These are phyloP conservation scores for Pilobolus umbonatus DNA, from an alignment of 192 early-diverging fungal species.

Conservation along the genomic window DNA sequence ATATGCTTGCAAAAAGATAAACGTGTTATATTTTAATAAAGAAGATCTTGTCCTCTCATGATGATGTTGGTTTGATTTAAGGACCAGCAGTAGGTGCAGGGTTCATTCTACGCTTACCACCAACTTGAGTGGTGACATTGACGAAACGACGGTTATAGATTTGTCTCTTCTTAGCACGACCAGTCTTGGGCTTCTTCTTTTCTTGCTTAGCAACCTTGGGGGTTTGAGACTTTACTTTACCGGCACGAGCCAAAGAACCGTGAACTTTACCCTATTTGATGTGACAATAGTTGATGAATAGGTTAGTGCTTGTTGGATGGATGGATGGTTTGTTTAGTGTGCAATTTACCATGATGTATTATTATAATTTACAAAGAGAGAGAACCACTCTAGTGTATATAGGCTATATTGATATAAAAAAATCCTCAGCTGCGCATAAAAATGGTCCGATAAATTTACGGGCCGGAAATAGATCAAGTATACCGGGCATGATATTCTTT, in stretches of 20 bases:
- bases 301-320: constrained; percentile 38
- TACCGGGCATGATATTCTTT: no score
- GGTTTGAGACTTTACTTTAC: constrained; percentile 99
- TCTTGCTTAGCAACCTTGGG: constrained; percentile 98
- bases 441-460: no score
- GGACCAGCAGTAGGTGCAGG: constrained; percentile 46
- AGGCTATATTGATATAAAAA: no score
- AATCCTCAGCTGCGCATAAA: no score
- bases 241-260: constrained; percentile 99
- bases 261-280: constrained; percentile 95
- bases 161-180: constrained; percentile 96
- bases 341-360: constrained; percentile 14
- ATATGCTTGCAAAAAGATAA: no score
- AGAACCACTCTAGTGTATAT: no score
- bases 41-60: no score
- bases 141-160: constrained; percentile 97
- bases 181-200: constrained; percentile 89
- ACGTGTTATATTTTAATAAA: no score
- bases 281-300: neutral
- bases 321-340: constrained; percentile 22
- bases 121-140: constrained; percentile 81
- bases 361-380: constrained; percentile 14
- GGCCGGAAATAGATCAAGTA: no score
- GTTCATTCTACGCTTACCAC: constrained; percentile 83
- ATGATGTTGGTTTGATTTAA: constrained; percentile 33